A percentile compares a stretch with the other conserved stretches of the same genome.
phyloP scores from a whole-genome alignment of 306 rosid genomes.

The Adenanthera pavonina region DNA sequence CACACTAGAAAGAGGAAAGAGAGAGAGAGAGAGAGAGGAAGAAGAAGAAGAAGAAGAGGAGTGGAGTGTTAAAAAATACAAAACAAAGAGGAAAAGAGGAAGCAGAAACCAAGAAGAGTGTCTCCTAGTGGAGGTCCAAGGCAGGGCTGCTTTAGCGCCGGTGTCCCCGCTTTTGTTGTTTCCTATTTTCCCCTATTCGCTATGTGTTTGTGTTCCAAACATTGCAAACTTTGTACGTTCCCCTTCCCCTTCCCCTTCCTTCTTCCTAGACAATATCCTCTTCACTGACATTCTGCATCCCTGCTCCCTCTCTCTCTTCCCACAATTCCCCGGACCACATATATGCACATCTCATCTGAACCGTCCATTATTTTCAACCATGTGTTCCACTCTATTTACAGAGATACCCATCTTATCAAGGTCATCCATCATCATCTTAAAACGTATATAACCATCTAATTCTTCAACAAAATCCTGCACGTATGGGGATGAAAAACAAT shows the following conservation, averaged over 20 bases:
- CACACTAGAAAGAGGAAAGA: neutral
- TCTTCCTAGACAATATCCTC: conserved; percentile 57
- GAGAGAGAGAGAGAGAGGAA: neutral
- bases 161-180: conserved; percentile 82
- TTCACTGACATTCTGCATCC: conserved; percentile 78
- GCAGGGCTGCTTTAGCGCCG: conserved; percentile 94
- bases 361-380: too few relatives aligned
- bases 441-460: too few relatives aligned
- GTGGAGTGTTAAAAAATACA: neutral
- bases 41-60: conserved; percentile 17
- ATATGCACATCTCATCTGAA: too few relatives aligned
- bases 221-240: conserved; percentile 52
- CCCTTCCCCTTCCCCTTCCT: conserved; percentile 43
- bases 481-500: too few relatives aligned
- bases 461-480: too few relatives aligned
- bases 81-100: conserved; percentile 31
- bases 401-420: too few relatives aligned
- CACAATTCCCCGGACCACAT: neutral
- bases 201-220: conserved; percentile 41
- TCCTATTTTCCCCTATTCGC: conserved; percentile 37
- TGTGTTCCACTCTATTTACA: too few relatives aligned
- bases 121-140: conserved; percentile 77
- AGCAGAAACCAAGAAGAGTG: conserved; percentile 85
- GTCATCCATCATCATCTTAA: too few relatives aligned
- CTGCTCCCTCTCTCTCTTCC: conserved; percentile 55